Base-by-base conservation (phyloP, 495 filamentous ascomycete species). In the Aspergillus sclerotiicarbonarius region DNA sequence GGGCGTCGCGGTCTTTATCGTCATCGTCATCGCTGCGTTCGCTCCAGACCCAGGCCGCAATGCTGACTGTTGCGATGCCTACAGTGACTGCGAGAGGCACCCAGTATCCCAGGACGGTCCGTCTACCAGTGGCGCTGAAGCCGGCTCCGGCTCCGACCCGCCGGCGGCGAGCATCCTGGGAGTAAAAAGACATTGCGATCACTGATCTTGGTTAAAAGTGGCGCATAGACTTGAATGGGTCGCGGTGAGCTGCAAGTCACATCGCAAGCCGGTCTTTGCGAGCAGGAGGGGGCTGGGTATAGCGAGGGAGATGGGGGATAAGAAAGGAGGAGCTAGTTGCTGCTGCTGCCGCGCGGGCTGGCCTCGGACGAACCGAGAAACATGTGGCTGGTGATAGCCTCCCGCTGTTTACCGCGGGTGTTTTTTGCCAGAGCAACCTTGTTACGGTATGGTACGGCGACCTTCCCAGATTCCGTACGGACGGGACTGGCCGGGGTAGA, bases 41-140 rank as follows among this genome's bases (percentile, higher is more conserved):
- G 72, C 88, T 93, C 92, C 91, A 96, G 30, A 92, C 83, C 92
- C 92, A 97, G 20, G 92, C 90, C 25, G 86, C 92, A 51, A 94
- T 76, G 30, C 91, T 90, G 52, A 89, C 82, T 20, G 92, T 89
- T 35, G 92, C 92, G 61, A 92, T 82, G 50, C 91, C 91, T 35
- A 93, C 85, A 41, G 92, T 96, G 58, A 96, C 67, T 51, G 85
- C 86, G 45, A 96, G 75, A 54, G 92, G 92, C 53, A 93, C 81
- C 90, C 91, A 96, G 74, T 92, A 91, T 65, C 87, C 84, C 67
- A 90, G 77, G 51, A 87, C 82, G 53, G 84, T 84, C 64, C 90
- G 87, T 64, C 84, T 79, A 35, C 78, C 74, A n/a, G 75, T 69
- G 61, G 81, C 76, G 72, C 76, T 76, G 73, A 78, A 80, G 45